Base-by-base conservation (phyloP, 495 filamentous ascomycete species). In the Aspergillus olivimuriae region DNA sequence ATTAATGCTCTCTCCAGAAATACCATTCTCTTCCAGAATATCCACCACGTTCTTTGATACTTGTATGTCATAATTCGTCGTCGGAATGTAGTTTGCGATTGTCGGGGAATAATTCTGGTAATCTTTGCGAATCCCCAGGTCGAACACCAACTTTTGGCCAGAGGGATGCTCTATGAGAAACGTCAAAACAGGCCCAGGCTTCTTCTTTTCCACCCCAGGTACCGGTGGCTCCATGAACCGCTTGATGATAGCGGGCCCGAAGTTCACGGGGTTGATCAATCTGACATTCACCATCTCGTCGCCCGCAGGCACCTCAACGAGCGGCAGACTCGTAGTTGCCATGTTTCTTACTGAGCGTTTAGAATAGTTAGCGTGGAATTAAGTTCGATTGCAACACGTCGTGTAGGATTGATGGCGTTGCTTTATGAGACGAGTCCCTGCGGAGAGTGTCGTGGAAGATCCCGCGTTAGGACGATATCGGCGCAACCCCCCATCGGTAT, bases 1-100 rank as follows among this genome's bases (percentile, higher is more conserved):
- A n/a, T 80, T 72, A 37, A 86, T 73, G 18, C 53, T 55, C 9
- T 51, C 52, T 0, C 63, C 53, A 17, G 74, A 56, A 9, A 77
- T 51, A 4, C 67, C 72, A 34, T 70, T 48, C 12, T 70, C 68
- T 3, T 65, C 43, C 1, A 82, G 52, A 31, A 78, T 70, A 15
- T 80, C 75, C 10, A 51, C 54, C 0, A 82, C 69, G 30, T 72
- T 60, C 41, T 73, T 70, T 1, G 70, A 57, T 3, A 72, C 72
- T 2, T 50, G 35, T 7, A 79, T 47, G 1, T 37, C 24, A 14
- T 42, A 42, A 19, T 24, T 24, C 4, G 33, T 48, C 14, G 46
- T 38, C 6, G 46, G 46, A 11, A 48, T 42, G 18, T 37, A 42
- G 3, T 43, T 12, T 23, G 39, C 46, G 3, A 48, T 22, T 18